These are phyloP conservation scores for Auriscalpium orientale DNA, from an alignment of 768 basidiomycete genomes.

Conservation along the genomic window DNA sequence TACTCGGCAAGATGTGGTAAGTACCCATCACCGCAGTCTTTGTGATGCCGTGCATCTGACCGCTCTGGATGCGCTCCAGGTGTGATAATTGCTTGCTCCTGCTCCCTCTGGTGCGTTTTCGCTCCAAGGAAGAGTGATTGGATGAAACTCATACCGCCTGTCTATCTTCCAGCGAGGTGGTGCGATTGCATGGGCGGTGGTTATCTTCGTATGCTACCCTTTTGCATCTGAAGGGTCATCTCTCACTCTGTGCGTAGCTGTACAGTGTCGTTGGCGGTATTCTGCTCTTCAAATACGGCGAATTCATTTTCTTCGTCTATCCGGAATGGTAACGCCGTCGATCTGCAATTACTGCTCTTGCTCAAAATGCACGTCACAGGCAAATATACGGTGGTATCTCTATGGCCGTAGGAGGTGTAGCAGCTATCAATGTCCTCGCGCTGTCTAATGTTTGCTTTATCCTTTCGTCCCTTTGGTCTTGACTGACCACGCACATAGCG, in stretches of 20 bases:
- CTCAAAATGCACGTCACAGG: slow-evolving; percentile 28
- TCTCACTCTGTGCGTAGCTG: slow-evolving; percentile 28
- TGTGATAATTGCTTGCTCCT: slow-evolving; percentile 76
- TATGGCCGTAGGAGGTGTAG: slow-evolving; percentile 41
- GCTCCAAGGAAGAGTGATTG: background rate
- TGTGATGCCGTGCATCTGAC: no score
- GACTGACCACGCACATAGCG: slow-evolving; percentile 32
- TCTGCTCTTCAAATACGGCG: slow-evolving; percentile 52
- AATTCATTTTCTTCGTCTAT: slow-evolving; percentile 56
- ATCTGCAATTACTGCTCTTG: background rate
- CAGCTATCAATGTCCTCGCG: slow-evolving; percentile 48
- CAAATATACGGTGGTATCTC: slow-evolving; percentile 65
- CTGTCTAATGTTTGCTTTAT: slow-evolving; percentile 45
- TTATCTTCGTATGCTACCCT: slow-evolving; percentile 44
- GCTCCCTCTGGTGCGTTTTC: slow-evolving; percentile 54
- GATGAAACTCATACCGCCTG: slow-evolving; percentile 3
- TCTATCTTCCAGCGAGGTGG: slow-evolving; percentile 46
- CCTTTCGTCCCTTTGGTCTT: slow-evolving; percentile 8
- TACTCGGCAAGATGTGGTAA: background rate
- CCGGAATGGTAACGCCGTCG: slow-evolving; percentile 49
- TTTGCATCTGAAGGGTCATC: background rate
- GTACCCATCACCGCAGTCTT: background rate
- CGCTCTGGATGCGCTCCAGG: slow-evolving; percentile 29
- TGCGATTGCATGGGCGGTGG: slow-evolving; percentile 61
- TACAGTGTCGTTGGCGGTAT: slow-evolving; percentile 64